Evolutionary conservation across 306 rosid genomes (phyloP).

Genomic region (Vicia villosa): DNA sequence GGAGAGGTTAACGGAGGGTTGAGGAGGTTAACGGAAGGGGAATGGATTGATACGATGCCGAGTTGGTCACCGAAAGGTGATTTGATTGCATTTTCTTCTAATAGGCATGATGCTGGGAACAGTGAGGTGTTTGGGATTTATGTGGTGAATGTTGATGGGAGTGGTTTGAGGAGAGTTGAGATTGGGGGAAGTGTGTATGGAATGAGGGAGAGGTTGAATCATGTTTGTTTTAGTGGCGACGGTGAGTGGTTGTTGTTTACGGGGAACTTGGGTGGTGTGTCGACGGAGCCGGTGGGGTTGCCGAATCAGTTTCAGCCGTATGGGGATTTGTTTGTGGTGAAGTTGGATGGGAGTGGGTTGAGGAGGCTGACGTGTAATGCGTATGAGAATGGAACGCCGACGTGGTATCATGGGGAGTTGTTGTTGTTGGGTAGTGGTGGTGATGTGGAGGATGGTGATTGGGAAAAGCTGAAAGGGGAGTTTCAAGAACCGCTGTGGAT

Average conservation of each 20-base stretch:
- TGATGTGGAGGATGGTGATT: conserved; percentile 9
- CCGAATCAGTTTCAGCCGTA: conserved; percentile 95
- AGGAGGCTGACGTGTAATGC: conserved; percentile 82
- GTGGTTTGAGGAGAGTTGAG: conserved; percentile 60
- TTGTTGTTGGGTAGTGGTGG: conserved; percentile 26
- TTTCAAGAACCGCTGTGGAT: conserved; percentile 85
- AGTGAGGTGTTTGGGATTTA: conserved; percentile 63
- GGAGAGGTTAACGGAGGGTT: conserved; percentile 62
- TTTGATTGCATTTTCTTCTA: conserved; percentile 84
- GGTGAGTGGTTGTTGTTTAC: conserved; percentile 83
- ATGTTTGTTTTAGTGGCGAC: conserved; percentile 71
- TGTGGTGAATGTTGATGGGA: conserved; percentile 66
- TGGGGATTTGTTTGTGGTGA: conserved; percentile 67
- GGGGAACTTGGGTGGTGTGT: conserved; percentile 70
- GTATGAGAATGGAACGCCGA: conserved; percentile 81
- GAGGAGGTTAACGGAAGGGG: conserved; percentile 69
- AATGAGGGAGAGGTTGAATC: conserved; percentile 74
- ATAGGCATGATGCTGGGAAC: conserved; percentile 54
- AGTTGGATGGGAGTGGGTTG: conserved; percentile 74
- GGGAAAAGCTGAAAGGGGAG: conserved; percentile 58
- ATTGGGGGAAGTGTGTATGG: conserved; percentile 52
- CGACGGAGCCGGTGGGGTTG: conserved; percentile 70
- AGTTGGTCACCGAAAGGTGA: conserved; percentile 86
- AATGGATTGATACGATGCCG: conserved; percentile 91
- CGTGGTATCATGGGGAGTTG: conserved; percentile 51